Evolutionary conservation across 2,329 filamentous ascomycete genomes (phyloP).

Genomic region (Paraconiothyrium brasiliense): DNA sequence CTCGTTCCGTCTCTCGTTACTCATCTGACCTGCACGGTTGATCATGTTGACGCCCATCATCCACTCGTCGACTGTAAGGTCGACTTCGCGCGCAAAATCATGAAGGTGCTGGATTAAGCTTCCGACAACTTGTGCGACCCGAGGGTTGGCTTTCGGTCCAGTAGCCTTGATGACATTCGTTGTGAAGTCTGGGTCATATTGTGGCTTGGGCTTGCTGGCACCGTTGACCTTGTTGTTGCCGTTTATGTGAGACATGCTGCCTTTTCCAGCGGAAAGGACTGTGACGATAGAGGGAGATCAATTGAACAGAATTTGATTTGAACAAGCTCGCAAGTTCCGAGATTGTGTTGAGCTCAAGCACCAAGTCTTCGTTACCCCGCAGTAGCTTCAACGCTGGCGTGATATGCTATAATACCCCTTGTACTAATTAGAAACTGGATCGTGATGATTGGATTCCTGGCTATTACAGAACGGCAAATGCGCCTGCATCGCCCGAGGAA

Average conservation of each 20-base stretch:
- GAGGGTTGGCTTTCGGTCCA: conserved; percentile 72
- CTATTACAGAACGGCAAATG: not conserved
- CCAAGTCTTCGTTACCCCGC: not conserved
- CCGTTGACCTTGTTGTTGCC: conserved; percentile 14
- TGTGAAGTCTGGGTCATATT: conserved; percentile 65
- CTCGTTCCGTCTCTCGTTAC: conserved; percentile 69
- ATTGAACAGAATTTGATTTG: not conserved
- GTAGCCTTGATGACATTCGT: conserved; percentile 76
- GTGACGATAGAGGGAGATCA: not conserved
- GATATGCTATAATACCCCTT: not conserved
- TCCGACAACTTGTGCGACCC: conserved; percentile 70
- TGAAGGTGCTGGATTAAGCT: conserved; percentile 76
- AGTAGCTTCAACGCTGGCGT: not conserved
- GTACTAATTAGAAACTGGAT: not conserved
- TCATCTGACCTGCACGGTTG: conserved; percentile 71
- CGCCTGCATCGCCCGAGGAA: not conserved
- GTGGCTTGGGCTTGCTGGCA: conserved; percentile 70
- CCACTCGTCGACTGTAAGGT: conserved; percentile 83
- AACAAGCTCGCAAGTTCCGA: not conserved
- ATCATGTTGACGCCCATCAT: conserved; percentile 76
- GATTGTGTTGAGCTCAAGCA: not conserved
- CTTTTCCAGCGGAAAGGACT: not conserved
- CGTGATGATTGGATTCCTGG: not conserved
- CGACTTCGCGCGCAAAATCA: conserved; percentile 79
- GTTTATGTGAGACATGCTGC: not conserved